Evolutionary conservation across 129 eudicot genomes (phyloP), one percentile per base, ranked within the genome.

Genomic region (Arctium minus): DNA sequence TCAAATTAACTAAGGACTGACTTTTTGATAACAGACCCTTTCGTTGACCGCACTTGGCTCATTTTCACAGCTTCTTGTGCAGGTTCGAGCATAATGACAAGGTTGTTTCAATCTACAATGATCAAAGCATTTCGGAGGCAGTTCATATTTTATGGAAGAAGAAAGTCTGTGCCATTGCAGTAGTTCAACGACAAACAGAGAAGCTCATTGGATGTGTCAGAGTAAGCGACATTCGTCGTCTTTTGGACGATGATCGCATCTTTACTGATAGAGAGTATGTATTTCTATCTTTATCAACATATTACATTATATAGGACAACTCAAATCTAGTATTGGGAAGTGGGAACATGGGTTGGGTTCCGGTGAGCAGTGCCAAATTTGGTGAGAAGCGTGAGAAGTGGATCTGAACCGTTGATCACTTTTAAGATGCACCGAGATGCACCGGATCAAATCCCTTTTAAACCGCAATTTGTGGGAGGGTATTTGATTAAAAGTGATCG

Each of bases 201-300:
- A 86, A 83, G 75, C 89, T 86, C 80, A 86, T 86, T 37, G 86
- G 86, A 72, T 86, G 86, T 73, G 50, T 86, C 38, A 78, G 86
- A 74, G 56, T 73, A 6, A 72, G 77, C 31, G 89, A 86, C 74
- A 46, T 74, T 62, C 76, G 77, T 53, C 86, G 33, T 74, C 83
- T 86, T 72, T 39, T 86, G 76, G 83, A 68, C 37, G 82, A 81
- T 44, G 83, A 86, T 79, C 67, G 17, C 77, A 69, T 82, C 40
- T 86, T 86, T 35, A 30, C 76, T 29, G 79, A 78, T 65, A 77
- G 80, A 82, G 89, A 73, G 89, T 86, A 81, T 5, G 77, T n/a
- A 39, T 37, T 76, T 33, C 13, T 53, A 39, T 68, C 72, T 27
- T 13, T 76, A 70, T 35, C 35, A 46, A 37, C 81, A 78, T 78